Conservation (phyloP, 352 stramenopile species). For the Globisporangium lucens region DNA sequence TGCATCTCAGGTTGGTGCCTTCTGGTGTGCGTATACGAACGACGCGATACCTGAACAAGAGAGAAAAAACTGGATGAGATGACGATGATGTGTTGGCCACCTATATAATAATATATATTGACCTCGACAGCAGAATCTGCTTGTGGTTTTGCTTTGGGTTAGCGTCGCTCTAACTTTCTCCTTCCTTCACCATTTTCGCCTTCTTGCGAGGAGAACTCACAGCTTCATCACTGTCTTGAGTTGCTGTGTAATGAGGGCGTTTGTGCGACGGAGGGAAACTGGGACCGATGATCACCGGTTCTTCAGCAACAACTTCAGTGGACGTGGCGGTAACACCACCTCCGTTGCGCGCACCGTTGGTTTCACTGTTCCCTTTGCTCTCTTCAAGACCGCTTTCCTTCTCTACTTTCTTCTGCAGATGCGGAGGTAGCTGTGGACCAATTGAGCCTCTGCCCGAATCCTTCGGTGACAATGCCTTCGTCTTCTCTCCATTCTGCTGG, state of each 20-base stretch:
- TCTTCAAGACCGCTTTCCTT: neutral
- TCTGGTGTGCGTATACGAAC: neutral
- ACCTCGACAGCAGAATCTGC: neutral
- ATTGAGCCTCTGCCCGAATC: neutral
- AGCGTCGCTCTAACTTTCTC: neutral
- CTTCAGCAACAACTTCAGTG: neutral
- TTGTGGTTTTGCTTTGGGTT: neutral
- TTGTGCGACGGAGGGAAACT: slow-evolving; percentile 10
- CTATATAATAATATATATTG: slow-evolving; percentile 11
- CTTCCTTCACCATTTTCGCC: neutral
- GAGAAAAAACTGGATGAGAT: neutral
- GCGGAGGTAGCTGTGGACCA: slow-evolving; percentile 20
- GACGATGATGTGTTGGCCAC: neutral
- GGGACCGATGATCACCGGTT: slow-evolving; percentile 2
- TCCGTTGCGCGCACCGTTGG: neutral
- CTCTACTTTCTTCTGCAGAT: slow-evolving; percentile 20
- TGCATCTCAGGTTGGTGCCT: neutral
- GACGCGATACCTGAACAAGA: neutral
- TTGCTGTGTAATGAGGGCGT: slow-evolving; percentile 1
- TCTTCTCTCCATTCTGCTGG: neutral
- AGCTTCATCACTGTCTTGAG: neutral
- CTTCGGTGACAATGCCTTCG: neutral
- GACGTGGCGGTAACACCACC: neutral
- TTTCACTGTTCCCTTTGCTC: neutral
- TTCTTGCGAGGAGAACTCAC: slow-evolving; percentile 4